Evolutionary conservation across 2,329 filamentous ascomycete genomes (phyloP).

Genomic region (Ascocoryne sarcoides): DNA sequence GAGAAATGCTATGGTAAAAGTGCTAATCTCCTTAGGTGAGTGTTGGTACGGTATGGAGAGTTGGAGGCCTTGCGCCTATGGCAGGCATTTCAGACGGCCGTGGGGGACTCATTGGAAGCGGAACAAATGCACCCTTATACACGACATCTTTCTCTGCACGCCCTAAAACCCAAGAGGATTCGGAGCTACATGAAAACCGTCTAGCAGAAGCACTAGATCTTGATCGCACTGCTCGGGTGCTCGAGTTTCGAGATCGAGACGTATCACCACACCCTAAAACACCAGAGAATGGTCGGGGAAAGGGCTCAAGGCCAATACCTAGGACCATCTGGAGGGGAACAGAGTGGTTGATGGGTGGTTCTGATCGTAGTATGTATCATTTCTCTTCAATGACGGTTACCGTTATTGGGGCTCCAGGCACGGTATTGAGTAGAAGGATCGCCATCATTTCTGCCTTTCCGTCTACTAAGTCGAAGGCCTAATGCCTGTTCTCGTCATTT

Average conservation of each 20-base stretch:
- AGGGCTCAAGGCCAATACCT: constrained; percentile 12
- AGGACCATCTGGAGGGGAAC: constrained; percentile 30
- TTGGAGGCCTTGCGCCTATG: constrained; percentile 59
- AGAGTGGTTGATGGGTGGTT: constrained; percentile 21
- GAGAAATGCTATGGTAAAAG: too few relatives aligned
- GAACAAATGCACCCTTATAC: constrained; percentile 63
- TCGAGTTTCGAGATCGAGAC: constrained; percentile 41
- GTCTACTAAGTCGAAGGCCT: too few relatives aligned
- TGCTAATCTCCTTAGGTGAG: constrained; percentile 42
- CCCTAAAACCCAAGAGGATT: constrained; percentile 46
- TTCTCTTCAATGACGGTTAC: too few relatives aligned
- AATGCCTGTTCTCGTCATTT: too few relatives aligned
- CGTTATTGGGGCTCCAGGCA: too few relatives aligned
- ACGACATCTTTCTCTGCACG: constrained; percentile 40
- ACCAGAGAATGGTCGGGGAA: constrained; percentile 20
- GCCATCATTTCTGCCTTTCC: too few relatives aligned
- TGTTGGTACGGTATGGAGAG: constrained; percentile 64
- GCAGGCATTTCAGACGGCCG: constrained; percentile 52
- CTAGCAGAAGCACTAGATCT: constrained; percentile 77
- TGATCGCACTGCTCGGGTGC: constrained; percentile 56
- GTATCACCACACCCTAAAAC: constrained; percentile 18
- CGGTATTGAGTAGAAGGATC: too few relatives aligned
- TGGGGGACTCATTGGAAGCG: constrained; percentile 56
- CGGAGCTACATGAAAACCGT: constrained; percentile 61
- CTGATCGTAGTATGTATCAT: constrained; percentile 20